Base-by-base conservation (phyloP, 2,329 filamentous ascomycete species). In the Trichoderma cornu-damae region DNA sequence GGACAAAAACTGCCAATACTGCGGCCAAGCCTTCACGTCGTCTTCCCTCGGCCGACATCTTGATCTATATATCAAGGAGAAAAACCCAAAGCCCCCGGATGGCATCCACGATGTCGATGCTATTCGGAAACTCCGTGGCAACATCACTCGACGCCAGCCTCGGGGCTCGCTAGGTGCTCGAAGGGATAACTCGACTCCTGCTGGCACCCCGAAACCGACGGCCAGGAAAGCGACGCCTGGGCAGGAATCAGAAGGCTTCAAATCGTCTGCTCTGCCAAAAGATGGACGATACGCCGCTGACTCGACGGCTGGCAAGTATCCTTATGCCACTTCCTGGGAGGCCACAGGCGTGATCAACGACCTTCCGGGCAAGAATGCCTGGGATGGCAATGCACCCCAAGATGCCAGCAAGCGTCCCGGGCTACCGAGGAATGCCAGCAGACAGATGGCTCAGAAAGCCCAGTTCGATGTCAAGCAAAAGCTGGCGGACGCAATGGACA, bases 1-100 rank as follows among this genome's bases (percentile, higher is more conserved):
- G 73, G 92, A 97, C 75, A 90, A 89, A 69, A 86, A 79, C 62
- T 96, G 93, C 70, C 89, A 87, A 34, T 97, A 90, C 75, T 97
- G 93, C 72, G 80, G 85, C 46, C 90, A 96, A 71, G 80, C 87
- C 6, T 97, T 96, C 69, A 96, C 93, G 14, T 96, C 92, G 1
- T 96, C 91, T 14, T 96, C 90, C 2, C 83, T 97, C 53, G 93
- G 93, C 49, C 87, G 93, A 44, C 93, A 97, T 73, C 85, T 96
- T 63, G 93, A 97, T 70, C 83, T 96, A 37, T 96, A 95, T 72
- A 92, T 96, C 67, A 92, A 91, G 68, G 87, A 91, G 59, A 95
- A 91, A 75, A 96, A 96, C 70, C 90, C 93, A 1, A 94, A 92
- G 72, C 81, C 86, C 1, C 77, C 88, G 6, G 93, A 97, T 73